Evolutionary conservation across 768 basidiomycete genomes (phyloP), one percentile per base, ranked within the genome.

Genomic region (Termitomyces heimii): DNA sequence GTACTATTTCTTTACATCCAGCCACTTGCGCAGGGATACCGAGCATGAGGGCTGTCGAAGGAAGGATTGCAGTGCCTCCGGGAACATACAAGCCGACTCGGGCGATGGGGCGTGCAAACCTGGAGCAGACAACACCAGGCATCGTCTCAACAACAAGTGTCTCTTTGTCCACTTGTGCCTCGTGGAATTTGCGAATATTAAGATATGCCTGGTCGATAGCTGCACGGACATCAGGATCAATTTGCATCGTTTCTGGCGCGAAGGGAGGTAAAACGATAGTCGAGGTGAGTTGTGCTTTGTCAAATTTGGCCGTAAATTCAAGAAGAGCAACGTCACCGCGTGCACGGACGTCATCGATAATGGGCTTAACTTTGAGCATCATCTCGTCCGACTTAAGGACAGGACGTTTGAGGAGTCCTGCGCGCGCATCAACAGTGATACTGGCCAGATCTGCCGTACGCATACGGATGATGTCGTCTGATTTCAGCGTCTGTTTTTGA

Each of bases 21-120:
- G 97, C 97, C 10, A 98, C 97, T 69, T 97, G 94, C 2, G 97
- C 97, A 16, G 97, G 97, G 29, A 98, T 88, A 58, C 96, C 96
- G 20, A 99, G 85, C 95, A 98, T 98, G 64, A 99, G 81, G 3
- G 97, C 96, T 20, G 97, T 98, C 5, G 92, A 95, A 13, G 97
- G 97, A 18, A 99, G 79, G 46, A 98, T 82, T 2, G 97, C 97
- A 4, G 97, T 98, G 16, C 97, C 97, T 29, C 97, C 97, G 2
- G 97, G 97, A 2, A 99, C 89, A 73, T 99, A 99, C 46, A 99
- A 77, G 37, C 97, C 97, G 32, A 98, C 96, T 44, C 95, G 87
- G 48, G 89, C 86, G 65, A 99, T 94, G n/a, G 97, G 88, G 45
- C 94, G 85, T 2, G 93, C 89, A 71, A 98, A 97, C 40, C 97